A percentile compares a stretch with the other conserved stretches of the same genome.
Evolutionary conservation across 2,329 filamentous ascomycete species (phyloP).

Genomic region (Hypoxylon sp.): DNA sequence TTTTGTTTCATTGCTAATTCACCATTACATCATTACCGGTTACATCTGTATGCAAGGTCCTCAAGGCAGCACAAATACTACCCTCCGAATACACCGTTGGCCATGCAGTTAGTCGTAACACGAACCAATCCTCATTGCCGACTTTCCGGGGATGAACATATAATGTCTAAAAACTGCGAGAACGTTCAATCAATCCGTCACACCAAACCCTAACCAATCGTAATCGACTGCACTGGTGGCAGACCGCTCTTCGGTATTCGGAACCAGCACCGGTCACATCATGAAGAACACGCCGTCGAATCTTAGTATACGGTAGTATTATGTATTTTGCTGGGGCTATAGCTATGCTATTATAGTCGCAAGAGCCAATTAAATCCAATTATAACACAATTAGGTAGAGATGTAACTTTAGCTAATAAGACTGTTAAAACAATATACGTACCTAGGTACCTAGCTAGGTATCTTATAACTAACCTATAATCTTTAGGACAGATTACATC

Average conservation of each 20-base stretch:
- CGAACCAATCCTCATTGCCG: constrained; percentile 13
- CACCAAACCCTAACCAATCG: background rate
- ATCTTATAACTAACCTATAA: no score
- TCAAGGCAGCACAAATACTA: constrained; percentile 19
- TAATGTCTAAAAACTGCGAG: background rate
- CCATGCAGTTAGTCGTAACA: background rate
- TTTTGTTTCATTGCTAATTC: constrained; percentile 4
- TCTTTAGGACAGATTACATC: no score
- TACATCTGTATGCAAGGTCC: constrained; percentile 12
- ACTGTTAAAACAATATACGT: no score
- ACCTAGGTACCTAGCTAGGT: no score
- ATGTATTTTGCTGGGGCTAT: no score
- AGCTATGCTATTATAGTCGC: no score
- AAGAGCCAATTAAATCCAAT: no score
- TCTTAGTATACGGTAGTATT: no score
- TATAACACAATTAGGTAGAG: no score
- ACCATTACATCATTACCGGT: constrained; percentile 14
- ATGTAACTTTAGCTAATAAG: no score
- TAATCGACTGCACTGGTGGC: background rate
- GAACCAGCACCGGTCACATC: background rate
- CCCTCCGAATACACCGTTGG: constrained; percentile 5
- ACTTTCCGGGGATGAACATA: background rate
- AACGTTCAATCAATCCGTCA: background rate
- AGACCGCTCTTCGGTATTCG: background rate
- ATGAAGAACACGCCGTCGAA: no score